phyloP scores from a whole-genome alignment of 139 green algal genomes.

The Penium margaritaceum region DNA sequence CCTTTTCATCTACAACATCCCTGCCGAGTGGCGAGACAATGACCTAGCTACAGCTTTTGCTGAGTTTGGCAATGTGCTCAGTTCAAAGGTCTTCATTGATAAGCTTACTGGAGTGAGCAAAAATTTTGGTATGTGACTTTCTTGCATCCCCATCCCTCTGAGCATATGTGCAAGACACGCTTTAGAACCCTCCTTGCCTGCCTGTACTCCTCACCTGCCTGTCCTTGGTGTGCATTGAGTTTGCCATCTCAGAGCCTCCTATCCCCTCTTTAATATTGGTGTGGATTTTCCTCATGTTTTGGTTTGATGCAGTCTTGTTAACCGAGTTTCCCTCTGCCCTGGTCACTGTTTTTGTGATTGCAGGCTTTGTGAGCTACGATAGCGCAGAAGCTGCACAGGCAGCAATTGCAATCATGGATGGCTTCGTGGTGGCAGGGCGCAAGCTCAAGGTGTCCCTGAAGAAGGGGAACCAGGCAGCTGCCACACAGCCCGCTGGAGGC shows the following conservation, averaged over 20 bases:
- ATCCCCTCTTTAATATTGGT: no score
- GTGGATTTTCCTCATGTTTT: no score
- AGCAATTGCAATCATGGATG: slow-evolving; percentile 29
- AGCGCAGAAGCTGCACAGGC: slow-evolving; percentile 20
- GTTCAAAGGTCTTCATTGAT: slow-evolving; percentile 30
- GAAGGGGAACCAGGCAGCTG: slow-evolving; percentile 5
- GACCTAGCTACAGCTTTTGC: slow-evolving; percentile 35
- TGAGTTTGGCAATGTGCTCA: slow-evolving; percentile 39
- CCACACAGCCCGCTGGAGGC: no score
- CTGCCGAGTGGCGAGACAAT: slow-evolving; percentile 25
- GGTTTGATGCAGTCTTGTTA: no score
- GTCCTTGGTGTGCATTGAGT: no score
- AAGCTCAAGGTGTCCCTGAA: slow-evolving; percentile 39
- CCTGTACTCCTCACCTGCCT: no score
- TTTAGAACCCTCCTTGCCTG: no score
- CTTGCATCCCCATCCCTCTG: no score
- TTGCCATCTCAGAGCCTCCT: no score
- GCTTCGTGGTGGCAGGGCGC: slow-evolving; percentile 25
- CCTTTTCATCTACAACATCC: slow-evolving; percentile 42
- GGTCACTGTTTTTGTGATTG: no score
- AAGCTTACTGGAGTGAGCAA: slow-evolving; percentile 37
- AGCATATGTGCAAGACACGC: no score
- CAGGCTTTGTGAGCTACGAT: slow-evolving; percentile 40
- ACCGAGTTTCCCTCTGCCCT: no score
- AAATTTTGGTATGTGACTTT: slow-evolving; percentile 30